Percentiles rank a stretch among this genome's conserved stretches.
These are phyloP conservation scores for Pythium myriotylum DNA, from an alignment of 352 stramenopile genomes.

Conservation along the genomic window DNA sequence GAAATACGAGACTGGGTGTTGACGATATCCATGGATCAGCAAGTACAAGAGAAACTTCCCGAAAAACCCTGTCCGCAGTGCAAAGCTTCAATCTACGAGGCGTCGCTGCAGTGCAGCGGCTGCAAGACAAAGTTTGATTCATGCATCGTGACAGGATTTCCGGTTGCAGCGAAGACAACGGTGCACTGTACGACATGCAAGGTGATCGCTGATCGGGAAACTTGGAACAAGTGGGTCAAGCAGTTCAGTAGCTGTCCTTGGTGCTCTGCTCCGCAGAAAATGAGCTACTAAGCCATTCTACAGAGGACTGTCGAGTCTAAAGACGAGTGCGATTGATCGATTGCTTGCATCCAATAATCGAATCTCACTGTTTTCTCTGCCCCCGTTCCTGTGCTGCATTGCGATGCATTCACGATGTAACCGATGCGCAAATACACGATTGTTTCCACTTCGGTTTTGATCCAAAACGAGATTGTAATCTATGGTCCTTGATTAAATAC, in stretches of 20 bases:
- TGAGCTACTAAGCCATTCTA: constrained; percentile 61
- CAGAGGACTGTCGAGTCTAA: not conserved
- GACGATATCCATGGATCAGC: constrained; percentile 94
- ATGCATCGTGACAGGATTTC: constrained; percentile 92
- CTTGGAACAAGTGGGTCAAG: constrained; percentile 91
- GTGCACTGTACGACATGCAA: constrained; percentile 90
- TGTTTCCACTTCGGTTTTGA: no score
- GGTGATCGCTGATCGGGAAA: constrained; percentile 82
- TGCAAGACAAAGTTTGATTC: constrained; percentile 78
- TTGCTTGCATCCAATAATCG: no score
- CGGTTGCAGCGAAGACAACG: constrained; percentile 83
- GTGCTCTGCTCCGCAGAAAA: constrained; percentile 82
- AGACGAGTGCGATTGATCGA: no score
- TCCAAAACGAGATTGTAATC: not conserved
- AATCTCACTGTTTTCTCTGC: no score
- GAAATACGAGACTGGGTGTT: constrained; percentile 96
- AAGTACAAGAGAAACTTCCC: constrained; percentile 90
- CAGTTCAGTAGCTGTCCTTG: constrained; percentile 83
- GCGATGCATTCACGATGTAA: no score
- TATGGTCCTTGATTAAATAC: not conserved
- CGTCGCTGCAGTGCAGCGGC: constrained; percentile 68
- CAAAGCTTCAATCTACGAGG: constrained; percentile 90
- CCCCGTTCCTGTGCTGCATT: no score
- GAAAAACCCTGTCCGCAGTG: constrained; percentile 72
- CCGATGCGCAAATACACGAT: no score